These are phyloP conservation scores for Rhinocladiella similis DNA, from an alignment of 2,329 filamentous ascomycete species.

Conservation along the genomic window DNA sequence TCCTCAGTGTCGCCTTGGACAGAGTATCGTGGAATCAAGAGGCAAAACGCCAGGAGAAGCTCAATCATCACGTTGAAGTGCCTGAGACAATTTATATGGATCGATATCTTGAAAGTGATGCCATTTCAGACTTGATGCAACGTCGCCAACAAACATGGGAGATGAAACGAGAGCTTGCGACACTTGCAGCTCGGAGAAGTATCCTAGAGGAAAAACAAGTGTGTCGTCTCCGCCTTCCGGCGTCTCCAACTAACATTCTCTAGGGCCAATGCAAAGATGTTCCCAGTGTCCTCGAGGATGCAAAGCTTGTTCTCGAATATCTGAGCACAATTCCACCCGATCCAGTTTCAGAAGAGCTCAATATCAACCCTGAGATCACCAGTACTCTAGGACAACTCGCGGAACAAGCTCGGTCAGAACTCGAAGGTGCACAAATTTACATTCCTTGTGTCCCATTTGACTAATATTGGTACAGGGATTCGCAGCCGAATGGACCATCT, in stretches of 20 bases:
- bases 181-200: conserved; percentile 51
- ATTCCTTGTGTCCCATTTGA: background rate
- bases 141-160: conserved; percentile 72
- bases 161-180: conserved; percentile 64
- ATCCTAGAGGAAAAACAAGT: conserved; percentile 37
- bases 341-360: conserved; percentile 15
- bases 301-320: conserved; percentile 24
- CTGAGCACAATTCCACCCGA: conserved; percentile 16
- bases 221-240: background rate
- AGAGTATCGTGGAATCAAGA: conserved; percentile 71
- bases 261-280: conserved; percentile 25
- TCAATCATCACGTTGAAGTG: conserved; percentile 75
- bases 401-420: conserved; percentile 20
- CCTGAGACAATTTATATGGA: conserved; percentile 82
- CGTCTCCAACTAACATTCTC: conserved; percentile 1
- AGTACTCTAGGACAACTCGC: conserved; percentile 20
- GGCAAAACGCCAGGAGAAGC: conserved; percentile 64
- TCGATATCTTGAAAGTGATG: conserved; percentile 73
- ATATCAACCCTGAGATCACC: conserved; percentile 18
- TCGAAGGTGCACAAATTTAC: conserved; percentile 15
- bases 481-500: conserved; percentile 13
- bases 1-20: conserved; percentile 88
- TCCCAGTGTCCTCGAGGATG: conserved; percentile 25
- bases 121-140: conserved; percentile 61
- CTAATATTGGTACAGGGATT: conserved; percentile 13